A percentile compares a stretch with the other conserved stretches of the same genome.
Evolutionary conservation across 805 yeast genomes (phyloP).

Genomic region (Starmerella asiatica): DNA sequence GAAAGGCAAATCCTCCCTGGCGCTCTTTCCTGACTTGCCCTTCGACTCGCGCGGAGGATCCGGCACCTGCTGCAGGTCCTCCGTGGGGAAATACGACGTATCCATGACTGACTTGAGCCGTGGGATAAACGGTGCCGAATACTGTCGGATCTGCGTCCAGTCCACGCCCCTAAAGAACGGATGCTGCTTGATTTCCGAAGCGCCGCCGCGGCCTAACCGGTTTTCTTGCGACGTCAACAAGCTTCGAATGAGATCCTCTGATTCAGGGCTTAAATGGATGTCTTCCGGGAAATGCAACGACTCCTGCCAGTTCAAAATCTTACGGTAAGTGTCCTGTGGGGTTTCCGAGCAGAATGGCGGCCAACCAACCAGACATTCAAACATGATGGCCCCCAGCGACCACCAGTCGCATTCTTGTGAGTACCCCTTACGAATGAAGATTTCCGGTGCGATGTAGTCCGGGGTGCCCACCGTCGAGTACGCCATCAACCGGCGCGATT

Average conservation of each 20-base stretch:
- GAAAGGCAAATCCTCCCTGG: constrained; percentile 84
- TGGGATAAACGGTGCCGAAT: constrained; percentile 89
- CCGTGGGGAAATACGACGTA: constrained; percentile 95
- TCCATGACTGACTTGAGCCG: constrained; percentile 84
- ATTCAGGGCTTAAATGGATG: constrained; percentile 74
- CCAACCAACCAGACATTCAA: constrained; percentile 92
- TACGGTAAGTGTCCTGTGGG: constrained; percentile 84
- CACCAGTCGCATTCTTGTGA: constrained; percentile 98
- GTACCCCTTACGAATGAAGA: constrained; percentile 82
- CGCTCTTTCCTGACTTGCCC: constrained; percentile 29
- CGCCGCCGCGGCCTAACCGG: constrained; percentile 84
- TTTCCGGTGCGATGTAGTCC: constrained; percentile 91
- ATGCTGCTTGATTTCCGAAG: constrained; percentile 77
- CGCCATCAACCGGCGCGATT: constrained; percentile 82
- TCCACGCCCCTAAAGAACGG: constrained; percentile 94
- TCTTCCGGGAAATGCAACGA: constrained; percentile 82
- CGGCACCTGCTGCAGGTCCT: constrained; percentile 87
- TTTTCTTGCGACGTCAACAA: constrained; percentile 65
- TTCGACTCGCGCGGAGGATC: constrained; percentile 56
- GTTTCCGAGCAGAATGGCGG: constrained; percentile 94
- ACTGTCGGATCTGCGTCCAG: constrained; percentile 78
- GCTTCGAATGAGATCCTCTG: constrained; percentile 71
- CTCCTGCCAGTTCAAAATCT: constrained; percentile 84
- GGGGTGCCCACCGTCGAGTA: constrained; percentile 96
- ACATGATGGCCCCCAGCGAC: constrained; percentile 94